These are phyloP conservation scores for Phytophthora sojae DNA, from an alignment of 352 stramenopile genomes.

Conservation along the genomic window DNA sequence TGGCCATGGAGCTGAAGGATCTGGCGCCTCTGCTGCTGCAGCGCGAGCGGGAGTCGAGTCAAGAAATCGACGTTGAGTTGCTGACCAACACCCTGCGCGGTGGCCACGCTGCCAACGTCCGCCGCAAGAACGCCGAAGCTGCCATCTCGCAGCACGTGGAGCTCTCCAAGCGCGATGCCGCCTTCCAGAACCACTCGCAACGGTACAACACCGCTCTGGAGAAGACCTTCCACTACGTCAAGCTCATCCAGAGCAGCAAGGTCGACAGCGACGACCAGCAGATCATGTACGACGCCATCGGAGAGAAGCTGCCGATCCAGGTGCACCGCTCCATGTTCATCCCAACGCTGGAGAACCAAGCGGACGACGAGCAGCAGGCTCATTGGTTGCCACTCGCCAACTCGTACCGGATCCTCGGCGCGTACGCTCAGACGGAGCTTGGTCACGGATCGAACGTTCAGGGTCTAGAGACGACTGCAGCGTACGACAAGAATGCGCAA, in stretches of 20 bases:
- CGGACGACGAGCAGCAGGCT: conserved; percentile 21
- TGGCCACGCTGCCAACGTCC: conserved; percentile 17
- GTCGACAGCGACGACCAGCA: conserved; percentile 21
- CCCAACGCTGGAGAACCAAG: conserved; percentile 23
- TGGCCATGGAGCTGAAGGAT: conserved; percentile 21
- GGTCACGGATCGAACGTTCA: conserved; percentile 23
- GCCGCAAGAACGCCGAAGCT: conserved; percentile 21
- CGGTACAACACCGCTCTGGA: conserved; percentile 7
- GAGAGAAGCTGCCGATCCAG: conserved; percentile 25
- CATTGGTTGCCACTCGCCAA: conserved; percentile 20
- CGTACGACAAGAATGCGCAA: conserved; percentile 74
- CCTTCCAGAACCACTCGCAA: conserved; percentile 23
- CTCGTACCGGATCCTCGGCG: conserved; percentile 20
- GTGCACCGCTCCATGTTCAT: conserved; percentile 31
- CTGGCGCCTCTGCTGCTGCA: conserved; percentile 20
- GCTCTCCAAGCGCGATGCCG: conserved; percentile 15
- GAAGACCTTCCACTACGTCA: conserved; percentile 24
- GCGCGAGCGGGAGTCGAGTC: conserved; percentile 7
- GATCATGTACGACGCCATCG: conserved; percentile 29
- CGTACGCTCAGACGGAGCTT: conserved; percentile 24
- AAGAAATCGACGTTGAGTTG: conserved; percentile 15
- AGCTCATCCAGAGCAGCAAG: conserved; percentile 24
- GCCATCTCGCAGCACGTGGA: conserved; percentile 15
- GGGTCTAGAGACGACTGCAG: conserved; percentile 19
- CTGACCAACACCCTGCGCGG: conserved; percentile 24